Percentiles rank a stretch among this genome's conserved stretches.
Conservation (phyloP, 768 basidiomycete species). For the Lactifluus pinguis region DNA sequence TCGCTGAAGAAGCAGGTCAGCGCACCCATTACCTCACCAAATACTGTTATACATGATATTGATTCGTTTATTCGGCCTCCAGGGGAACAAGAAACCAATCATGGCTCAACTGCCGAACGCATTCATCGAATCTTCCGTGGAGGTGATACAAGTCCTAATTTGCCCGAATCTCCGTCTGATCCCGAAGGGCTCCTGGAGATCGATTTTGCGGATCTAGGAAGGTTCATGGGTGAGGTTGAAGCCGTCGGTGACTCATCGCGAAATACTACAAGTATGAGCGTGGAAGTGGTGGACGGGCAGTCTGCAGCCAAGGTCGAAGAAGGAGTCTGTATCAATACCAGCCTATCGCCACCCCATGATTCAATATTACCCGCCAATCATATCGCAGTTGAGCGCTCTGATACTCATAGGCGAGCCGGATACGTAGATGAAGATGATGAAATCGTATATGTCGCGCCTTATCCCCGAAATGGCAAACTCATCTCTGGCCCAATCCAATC, state of each 20-base stretch:
- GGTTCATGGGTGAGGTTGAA: conserved; percentile 35
- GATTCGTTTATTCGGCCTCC: background rate
- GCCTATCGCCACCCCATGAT: background rate
- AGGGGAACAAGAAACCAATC: conserved; percentile 44
- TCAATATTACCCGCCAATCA: background rate
- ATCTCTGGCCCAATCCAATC: background rate
- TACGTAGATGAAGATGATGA: conserved; percentile 42
- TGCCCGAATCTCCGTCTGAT: conserved; percentile 11
- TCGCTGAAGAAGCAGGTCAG: conserved; percentile 44
- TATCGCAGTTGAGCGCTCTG: conserved; percentile 6
- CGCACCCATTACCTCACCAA: background rate
- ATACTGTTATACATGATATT: background rate
- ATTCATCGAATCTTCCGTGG: conserved; percentile 56
- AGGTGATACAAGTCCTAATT: background rate
- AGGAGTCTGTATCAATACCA: conserved; percentile 32
- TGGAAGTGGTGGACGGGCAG: background rate
- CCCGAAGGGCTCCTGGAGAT: conserved; percentile 30
- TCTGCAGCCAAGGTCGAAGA: conserved; percentile 25
- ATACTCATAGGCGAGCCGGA: conserved; percentile 7
- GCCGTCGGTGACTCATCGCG: conserved; percentile 19
- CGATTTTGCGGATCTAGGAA: conserved; percentile 55
- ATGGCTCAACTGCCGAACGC: conserved; percentile 62
- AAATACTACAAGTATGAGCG: background rate
- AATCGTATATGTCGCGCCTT: conserved; percentile 65
- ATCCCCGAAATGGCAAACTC: conserved; percentile 37